These are phyloP conservation scores for Populus tomentosa DNA, from an alignment of 441 rosid genomes.

Conservation along the genomic window DNA sequence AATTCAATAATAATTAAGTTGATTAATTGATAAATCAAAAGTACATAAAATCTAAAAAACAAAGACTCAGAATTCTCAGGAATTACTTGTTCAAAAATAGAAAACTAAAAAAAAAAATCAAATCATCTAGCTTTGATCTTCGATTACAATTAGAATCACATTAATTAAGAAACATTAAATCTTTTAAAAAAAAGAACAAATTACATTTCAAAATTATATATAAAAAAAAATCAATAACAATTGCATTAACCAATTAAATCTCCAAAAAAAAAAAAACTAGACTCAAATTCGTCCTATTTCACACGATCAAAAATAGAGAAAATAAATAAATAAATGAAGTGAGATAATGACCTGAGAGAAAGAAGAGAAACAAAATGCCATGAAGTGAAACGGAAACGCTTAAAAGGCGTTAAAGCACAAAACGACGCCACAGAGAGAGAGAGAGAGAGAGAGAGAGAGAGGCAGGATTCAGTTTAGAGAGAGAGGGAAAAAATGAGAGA, in stretches of 20 bases:
- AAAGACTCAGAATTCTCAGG: not conserved
- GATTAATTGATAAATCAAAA: not conserved
- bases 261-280: not conserved
- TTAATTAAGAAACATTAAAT: too few relatives aligned
- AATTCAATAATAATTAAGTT: not conserved
- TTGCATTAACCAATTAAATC: not conserved
- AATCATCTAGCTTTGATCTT: too few relatives aligned
- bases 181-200: too few relatives aligned
- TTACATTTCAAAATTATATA: too few relatives aligned
- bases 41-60: not conserved
- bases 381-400: not conserved
- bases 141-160: too few relatives aligned
- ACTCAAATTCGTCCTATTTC: not conserved
- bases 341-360: constrained; percentile 17
- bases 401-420: constrained; percentile 5
- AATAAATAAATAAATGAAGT: not conserved
- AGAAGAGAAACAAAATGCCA: constrained; percentile 23
- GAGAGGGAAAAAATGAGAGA: not conserved
- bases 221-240: not conserved
- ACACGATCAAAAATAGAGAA: not conserved
- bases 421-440: not conserved
- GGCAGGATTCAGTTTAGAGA: not conserved
- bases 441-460: too few relatives aligned
- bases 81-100: not conserved
- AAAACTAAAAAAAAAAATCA: too few relatives aligned